phyloP scores from a whole-genome alignment of 2,329 filamentous ascomycete species.

The Fusarium caatingaense region DNA sequence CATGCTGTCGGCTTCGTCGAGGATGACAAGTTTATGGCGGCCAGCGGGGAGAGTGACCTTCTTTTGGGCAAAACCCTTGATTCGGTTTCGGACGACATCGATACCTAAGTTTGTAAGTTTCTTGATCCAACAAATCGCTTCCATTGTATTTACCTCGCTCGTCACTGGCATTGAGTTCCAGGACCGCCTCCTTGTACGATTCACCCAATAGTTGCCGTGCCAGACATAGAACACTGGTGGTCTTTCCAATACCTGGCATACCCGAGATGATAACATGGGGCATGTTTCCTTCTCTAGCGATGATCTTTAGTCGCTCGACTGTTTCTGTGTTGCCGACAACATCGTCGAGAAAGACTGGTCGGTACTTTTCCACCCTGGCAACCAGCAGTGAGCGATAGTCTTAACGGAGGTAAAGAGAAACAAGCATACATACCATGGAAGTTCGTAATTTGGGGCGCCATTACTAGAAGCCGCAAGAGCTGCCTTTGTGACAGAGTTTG shows the following conservation, averaged over 20 bases:
- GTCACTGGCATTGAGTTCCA: conserved; percentile 96
- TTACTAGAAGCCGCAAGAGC: conserved; percentile 62
- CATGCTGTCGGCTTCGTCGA: conserved; percentile 99
- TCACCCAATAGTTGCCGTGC: conserved; percentile 92
- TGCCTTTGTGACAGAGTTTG: conserved; percentile 68
- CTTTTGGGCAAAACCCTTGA: conserved; percentile 99
- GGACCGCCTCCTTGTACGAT: conserved; percentile 94
- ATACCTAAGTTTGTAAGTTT: conserved; percentile 69
- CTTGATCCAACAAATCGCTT: not conserved
- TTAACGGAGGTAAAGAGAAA: not conserved
- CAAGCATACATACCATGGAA: conserved; percentile 78
- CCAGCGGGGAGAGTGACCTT: conserved; percentile 94
- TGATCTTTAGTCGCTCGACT: conserved; percentile 96
- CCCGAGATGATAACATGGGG: conserved; percentile 99
- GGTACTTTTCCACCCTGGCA: conserved; percentile 95
- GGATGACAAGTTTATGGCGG: conserved; percentile 94
- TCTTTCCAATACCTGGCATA: conserved; percentile 99
- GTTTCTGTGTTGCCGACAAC: conserved; percentile 98
- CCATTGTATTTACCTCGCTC: conserved; percentile 74
- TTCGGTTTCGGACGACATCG: conserved; percentile 95
- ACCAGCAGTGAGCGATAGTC: conserved; percentile 39
- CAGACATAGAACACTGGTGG: conserved; percentile 92
- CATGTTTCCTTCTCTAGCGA: conserved; percentile 99
- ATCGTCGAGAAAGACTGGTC: conserved; percentile 93
- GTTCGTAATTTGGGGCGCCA: conserved; percentile 72